Percentiles rank a stretch among this genome's conserved stretches.
Evolutionary conservation across 352 stramenopile species (phyloP).

Genomic region (Pythium monospermum): DNA sequence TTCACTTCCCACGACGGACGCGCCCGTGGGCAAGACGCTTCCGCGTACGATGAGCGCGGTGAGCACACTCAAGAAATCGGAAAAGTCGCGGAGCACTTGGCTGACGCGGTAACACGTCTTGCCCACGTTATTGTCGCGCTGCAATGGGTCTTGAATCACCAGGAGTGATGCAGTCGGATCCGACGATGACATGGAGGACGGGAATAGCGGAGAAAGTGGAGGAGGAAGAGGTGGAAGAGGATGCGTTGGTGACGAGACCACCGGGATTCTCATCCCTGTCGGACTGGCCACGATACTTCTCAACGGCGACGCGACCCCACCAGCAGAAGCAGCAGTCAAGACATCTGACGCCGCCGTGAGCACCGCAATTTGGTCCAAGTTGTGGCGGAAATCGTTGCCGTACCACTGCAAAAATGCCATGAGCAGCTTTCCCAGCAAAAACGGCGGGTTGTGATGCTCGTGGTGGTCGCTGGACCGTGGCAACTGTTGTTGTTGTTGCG

Average conservation of each 20-base stretch:
- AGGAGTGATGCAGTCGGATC: constrained; percentile 49
- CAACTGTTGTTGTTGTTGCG: background rate
- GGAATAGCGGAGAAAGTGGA: no score
- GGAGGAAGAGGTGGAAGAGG: no score
- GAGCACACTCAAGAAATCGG: constrained; percentile 77
- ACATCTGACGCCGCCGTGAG: constrained; percentile 20
- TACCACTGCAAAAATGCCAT: constrained; percentile 86
- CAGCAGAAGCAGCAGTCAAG: constrained; percentile 24
- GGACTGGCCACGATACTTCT: background rate
- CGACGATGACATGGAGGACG: no score
- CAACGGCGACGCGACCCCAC: constrained; percentile 9
- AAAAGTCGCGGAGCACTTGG: constrained; percentile 79
- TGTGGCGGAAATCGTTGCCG: constrained; percentile 73
- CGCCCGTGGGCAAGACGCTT: constrained; percentile 58
- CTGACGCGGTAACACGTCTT: constrained; percentile 83
- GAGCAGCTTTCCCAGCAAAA: constrained; percentile 68
- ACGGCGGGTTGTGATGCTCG: constrained; percentile 27
- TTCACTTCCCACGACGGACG: background rate
- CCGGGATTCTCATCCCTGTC: no score
- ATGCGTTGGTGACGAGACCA: constrained; percentile 12
- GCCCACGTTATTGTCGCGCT: constrained; percentile 72
- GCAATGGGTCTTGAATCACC: constrained; percentile 70
- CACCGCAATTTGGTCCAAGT: constrained; percentile 59
- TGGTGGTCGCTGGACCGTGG: no score
- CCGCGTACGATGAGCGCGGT: constrained; percentile 77